These are phyloP conservation scores for Candida orba DNA, from an alignment of 805 yeast genomes.

Conservation along the genomic window DNA sequence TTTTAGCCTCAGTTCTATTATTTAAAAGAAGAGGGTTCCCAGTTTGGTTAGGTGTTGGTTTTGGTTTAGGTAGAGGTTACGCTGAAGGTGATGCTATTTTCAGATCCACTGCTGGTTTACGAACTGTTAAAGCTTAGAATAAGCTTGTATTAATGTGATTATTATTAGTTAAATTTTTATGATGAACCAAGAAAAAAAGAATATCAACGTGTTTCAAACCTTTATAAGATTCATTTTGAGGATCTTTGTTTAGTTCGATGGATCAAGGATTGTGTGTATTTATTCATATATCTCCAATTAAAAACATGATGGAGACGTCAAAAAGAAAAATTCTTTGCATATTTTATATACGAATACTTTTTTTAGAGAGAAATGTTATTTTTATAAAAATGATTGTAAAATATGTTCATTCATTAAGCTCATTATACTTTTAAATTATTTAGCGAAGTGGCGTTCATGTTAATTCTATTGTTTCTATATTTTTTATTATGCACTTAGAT, in stretches of 20 bases:
- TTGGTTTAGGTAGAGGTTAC: constrained; percentile 96
- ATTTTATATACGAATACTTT: constrained; percentile 3
- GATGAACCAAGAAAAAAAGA: not conserved
- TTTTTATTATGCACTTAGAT: constrained; percentile 6
- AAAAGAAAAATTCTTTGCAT: no score
- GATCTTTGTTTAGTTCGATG: constrained; percentile 2
- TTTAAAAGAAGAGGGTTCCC: constrained; percentile 96
- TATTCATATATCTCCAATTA: no score
- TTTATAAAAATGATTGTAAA: no score
- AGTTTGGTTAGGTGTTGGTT: constrained; percentile 95
- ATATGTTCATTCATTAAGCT: no score
- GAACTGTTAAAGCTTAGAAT: constrained; percentile 57
- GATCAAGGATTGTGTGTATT: not conserved
- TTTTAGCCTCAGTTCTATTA: constrained; percentile 78
- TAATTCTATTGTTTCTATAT: constrained; percentile 4
- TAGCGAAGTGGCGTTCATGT: not conserved
- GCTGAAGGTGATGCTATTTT: constrained; percentile 97
- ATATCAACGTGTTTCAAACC: no score
- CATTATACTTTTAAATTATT: no score
- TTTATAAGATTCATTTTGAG: no score
- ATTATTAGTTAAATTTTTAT: no score
- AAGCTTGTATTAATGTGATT: no score
- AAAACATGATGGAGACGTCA: no score
- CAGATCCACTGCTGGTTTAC: constrained; percentile 73
- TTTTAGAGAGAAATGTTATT: not conserved